phyloP scores from a whole-genome alignment of 225 moss, liverwort and hornwort genomes.

The Sphagnum contortum region DNA sequence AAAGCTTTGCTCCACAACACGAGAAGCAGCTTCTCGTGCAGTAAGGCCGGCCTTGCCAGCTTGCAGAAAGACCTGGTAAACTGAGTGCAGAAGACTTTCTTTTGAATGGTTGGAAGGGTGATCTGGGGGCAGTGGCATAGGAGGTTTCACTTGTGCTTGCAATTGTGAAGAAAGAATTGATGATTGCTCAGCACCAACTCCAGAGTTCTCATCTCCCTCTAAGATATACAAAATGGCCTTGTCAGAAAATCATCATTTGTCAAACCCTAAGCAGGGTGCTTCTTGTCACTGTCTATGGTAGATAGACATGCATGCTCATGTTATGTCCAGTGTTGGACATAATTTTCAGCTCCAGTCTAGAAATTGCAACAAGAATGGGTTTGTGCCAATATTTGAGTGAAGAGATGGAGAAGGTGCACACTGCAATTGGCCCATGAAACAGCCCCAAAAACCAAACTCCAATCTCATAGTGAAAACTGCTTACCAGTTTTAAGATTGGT shows the following conservation, averaged over 20 bases:
- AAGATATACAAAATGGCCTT: not conserved
- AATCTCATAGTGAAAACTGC: not conserved
- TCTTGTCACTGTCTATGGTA: too few species aligned
- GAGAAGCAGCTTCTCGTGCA: conserved; percentile 32
- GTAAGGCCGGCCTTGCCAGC: conserved; percentile 33
- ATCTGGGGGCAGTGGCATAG: conserved; percentile 19
- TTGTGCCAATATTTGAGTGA: not conserved
- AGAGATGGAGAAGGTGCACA: too few species aligned
- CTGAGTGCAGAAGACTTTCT: conserved; percentile 26
- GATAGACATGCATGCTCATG: not conserved
- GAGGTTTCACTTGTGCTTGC: not conserved
- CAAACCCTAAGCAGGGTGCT: too few species aligned
- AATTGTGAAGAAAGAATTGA: not conserved
- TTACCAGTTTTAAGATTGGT: conserved; percentile 22
- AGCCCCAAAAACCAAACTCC: too few species aligned
- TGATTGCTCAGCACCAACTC: not conserved
- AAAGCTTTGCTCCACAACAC: conserved; percentile 18
- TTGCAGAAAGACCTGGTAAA: conserved; percentile 20
- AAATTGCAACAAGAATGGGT: not conserved
- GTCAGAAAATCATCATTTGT: not conserved
- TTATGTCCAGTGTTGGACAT: not conserved
- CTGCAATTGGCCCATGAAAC: too few species aligned
- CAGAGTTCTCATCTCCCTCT: not conserved
- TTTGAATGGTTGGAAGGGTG: conserved; percentile 39
- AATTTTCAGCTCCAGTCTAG: not conserved